Conservation (phyloP, 78 protist species). For the Dictyostelium firmibasis region DNA sequence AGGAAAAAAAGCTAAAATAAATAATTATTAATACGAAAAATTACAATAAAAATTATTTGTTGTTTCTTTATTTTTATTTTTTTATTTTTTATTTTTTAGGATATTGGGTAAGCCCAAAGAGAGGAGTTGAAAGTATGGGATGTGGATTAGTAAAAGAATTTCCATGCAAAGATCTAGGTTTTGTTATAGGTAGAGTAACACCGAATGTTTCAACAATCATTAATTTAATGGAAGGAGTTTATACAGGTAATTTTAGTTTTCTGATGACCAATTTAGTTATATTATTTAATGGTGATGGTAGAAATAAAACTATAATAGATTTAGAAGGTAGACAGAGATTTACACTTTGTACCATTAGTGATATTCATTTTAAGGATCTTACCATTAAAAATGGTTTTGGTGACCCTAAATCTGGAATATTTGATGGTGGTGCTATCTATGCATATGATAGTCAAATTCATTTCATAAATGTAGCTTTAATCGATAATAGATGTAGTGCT, state of each 20-base stretch:
- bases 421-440: background rate
- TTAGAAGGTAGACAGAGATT: conserved; percentile 1
- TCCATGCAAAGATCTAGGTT: background rate
- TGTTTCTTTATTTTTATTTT: too few relatives aligned
- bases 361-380: background rate
- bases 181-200: background rate
- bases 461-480: background rate
- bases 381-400: background rate
- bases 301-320: background rate
- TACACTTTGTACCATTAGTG: background rate
- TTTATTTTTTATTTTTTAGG: background rate
- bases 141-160: background rate
- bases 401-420: background rate
- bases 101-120: background rate
- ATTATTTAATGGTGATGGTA: background rate
- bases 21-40: too few relatives aligned
- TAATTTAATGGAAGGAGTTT: background rate
- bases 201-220: background rate
- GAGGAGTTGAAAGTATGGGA: background rate
- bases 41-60: too few relatives aligned
- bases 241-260: background rate
- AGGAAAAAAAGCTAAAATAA: too few relatives aligned
- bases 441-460: background rate
- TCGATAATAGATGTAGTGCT: background rate
- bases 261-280: background rate